phyloP scores from a whole-genome alignment of 2,329 filamentous ascomycete species.

The Apiospora hydei region DNA sequence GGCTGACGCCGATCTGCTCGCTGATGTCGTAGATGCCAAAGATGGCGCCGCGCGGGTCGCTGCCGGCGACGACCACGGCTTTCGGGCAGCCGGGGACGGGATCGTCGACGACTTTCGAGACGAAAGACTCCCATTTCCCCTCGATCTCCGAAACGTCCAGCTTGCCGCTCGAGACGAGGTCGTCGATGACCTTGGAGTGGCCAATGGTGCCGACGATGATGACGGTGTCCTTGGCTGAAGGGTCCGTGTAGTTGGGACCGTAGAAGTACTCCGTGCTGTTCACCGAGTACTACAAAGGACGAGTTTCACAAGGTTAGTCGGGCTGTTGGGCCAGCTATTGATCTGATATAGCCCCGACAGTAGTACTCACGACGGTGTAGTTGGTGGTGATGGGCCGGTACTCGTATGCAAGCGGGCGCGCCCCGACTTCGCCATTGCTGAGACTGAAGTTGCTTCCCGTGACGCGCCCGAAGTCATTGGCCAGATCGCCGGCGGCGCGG shows the following conservation, averaged over 20 bases:
- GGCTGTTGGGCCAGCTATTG: background rate
- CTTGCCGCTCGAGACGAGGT: constrained; percentile 60
- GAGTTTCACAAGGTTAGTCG: background rate
- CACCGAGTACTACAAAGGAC: constrained; percentile 48
- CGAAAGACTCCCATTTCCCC: constrained; percentile 75
- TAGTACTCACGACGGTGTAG: constrained; percentile 52
- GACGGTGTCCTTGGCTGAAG: constrained; percentile 54
- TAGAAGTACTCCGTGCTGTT: constrained; percentile 50
- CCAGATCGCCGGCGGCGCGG: constrained; percentile 71
- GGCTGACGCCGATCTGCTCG: constrained; percentile 76
- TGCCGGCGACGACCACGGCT: constrained; percentile 73
- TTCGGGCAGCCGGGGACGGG: constrained; percentile 63
- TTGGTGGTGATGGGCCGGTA: constrained; percentile 54
- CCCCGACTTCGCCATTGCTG: constrained; percentile 53
- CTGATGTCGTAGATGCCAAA: constrained; percentile 76
- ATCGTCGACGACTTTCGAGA: constrained; percentile 62
- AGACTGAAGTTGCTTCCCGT: constrained; percentile 70
- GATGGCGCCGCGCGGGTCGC: constrained; percentile 64
- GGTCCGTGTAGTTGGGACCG: constrained; percentile 53
- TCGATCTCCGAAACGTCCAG: constrained; percentile 64
- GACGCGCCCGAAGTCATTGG: constrained; percentile 73
- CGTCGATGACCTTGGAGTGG: constrained; percentile 67
- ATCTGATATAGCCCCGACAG: too few relatives aligned
- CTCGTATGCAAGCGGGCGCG: constrained; percentile 48
- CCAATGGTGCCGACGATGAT: constrained; percentile 75